Conservation (phyloP, 805 yeast genomes). For the Starmera pachycereana region DNA sequence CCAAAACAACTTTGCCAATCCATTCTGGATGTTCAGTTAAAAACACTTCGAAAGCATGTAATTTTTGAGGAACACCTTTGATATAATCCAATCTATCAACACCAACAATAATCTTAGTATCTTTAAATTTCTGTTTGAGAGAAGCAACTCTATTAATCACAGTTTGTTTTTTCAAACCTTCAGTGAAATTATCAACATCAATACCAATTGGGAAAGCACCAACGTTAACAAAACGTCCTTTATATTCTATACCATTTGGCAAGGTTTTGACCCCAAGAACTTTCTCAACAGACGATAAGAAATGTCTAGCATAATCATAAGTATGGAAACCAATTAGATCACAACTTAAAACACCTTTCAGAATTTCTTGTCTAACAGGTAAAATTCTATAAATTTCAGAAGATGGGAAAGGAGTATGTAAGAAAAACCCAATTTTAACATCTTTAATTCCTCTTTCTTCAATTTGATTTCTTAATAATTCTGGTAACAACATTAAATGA, state of each 20-base stretch:
- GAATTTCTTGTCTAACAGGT: slow-evolving; percentile 89
- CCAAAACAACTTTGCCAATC: slow-evolving; percentile 93
- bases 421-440: slow-evolving; percentile 81
- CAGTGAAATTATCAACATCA: slow-evolving; percentile 83
- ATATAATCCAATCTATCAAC: slow-evolving; percentile 95
- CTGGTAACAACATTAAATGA: slow-evolving; percentile 91
- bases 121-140: slow-evolving; percentile 57
- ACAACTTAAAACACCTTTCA: slow-evolving; percentile 87
- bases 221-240: slow-evolving; percentile 67
- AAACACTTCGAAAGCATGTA: slow-evolving; percentile 93
- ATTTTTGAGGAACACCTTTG: slow-evolving; percentile 95
- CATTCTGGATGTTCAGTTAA: slow-evolving; percentile 91
- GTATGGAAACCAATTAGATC: slow-evolving; percentile 97
- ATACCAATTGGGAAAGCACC: slow-evolving; percentile 99
- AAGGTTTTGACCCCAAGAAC: slow-evolving; percentile 73
- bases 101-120: slow-evolving; percentile 83
- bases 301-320: slow-evolving; percentile 97
- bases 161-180: slow-evolving; percentile 53
- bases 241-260: slow-evolving; percentile 82
- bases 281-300: slow-evolving; percentile 78
- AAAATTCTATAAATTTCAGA: slow-evolving; percentile 91
- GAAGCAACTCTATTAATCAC: slow-evolving; percentile 60
- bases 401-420: slow-evolving; percentile 97
- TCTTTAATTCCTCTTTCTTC: slow-evolving; percentile 33
- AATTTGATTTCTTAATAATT: slow-evolving; percentile 63